Percentiles rank a stretch among this genome's conserved stretches.
phyloP scores from a whole-genome alignment of 805 yeast species.

The Scheffersomyces amazonensis region DNA sequence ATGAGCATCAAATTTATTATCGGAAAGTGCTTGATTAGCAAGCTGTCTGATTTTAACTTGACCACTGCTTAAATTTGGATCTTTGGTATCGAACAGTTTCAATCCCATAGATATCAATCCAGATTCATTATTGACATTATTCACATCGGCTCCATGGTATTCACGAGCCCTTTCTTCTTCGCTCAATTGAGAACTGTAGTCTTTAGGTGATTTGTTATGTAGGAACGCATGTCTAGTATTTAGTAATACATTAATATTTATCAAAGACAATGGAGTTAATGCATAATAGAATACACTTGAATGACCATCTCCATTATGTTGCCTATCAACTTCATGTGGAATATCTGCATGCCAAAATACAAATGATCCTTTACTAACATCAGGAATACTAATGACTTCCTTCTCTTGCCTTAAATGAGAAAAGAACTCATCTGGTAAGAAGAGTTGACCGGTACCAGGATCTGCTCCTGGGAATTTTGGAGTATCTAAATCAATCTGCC shows the following conservation, averaged over 20 bases:
- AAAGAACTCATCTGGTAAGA: constrained; percentile 17
- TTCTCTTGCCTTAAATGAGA: constrained; percentile 31
- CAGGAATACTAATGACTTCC: constrained; percentile 32
- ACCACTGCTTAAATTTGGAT: constrained; percentile 18
- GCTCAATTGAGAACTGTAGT: constrained; percentile 13
- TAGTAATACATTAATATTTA: constrained; percentile 11
- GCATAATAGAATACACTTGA: constrained; percentile 41
- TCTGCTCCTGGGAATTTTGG: constrained; percentile 35
- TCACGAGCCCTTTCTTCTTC: constrained; percentile 12
- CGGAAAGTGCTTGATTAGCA: constrained; percentile 16
- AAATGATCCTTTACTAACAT: constrained; percentile 39
- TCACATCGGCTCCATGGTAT: constrained; percentile 17
- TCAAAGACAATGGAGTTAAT: constrained; percentile 26
- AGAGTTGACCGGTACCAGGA: constrained; percentile 36
- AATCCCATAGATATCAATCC: constrained; percentile 24
- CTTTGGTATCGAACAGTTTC: constrained; percentile 17
- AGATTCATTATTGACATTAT: constrained; percentile 10
- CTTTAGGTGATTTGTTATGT: constrained; percentile 10
- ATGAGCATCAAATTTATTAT: constrained; percentile 1
- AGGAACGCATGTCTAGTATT: constrained; percentile 12
- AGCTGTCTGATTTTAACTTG: constrained; percentile 20
- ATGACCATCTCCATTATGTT: constrained; percentile 29
- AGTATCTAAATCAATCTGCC: constrained; percentile 25
- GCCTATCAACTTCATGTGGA: constrained; percentile 39
- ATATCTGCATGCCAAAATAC: constrained; percentile 45